Evolutionary conservation across 176 grass and related monocot genomes (phyloP), one percentile per base, ranked within the genome.

Genomic region (Stipa capillata): DNA sequence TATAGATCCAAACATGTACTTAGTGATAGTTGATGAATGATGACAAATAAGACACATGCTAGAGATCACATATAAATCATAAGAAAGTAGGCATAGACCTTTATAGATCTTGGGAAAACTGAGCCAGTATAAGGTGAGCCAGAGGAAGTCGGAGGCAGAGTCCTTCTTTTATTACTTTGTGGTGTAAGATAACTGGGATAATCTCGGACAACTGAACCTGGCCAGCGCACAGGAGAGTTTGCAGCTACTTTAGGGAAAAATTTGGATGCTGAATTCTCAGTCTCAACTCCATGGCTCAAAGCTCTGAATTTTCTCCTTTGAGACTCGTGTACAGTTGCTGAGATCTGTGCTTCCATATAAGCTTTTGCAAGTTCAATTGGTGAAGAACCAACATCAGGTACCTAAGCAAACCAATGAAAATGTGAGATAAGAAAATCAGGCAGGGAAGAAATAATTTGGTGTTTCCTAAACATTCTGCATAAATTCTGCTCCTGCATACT

Each of bases 361-460:
- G 91, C 85, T 76, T 79, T 90, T 60, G 91, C 91, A 88, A 93
- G 87, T 85, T 93, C 91, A 72, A 87, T 65, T 37, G 91, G 87
- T 61, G 87, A 93, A 71, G 82, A 84, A 70, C 72, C 56, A 80
- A 53, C 69, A 53, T 80, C 82, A 55, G 66, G 67, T 43, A 41
- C 88, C 91, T 93, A 85, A n/a, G 4, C 75, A 90, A 51, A 41
- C 17, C 34, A 84, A 72, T 27, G 67, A 85, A 61, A 80, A 82
- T 34, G 65, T 16, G 35, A 66, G 54, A 84, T 81, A 12, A 65
- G 29, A 80, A 61, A 47, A 69, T 63, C 5, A 89, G 32, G 53
- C 35, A 71, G 15, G 65, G 17, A 5, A 75, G 6, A 11, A 60
- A 53, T 78, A 72, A 13, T 29, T 43, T 70, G 44, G 36, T 56